Conservation (phyloP, 768 basidiomycete species). For the Phylloporus scabripes region DNA sequence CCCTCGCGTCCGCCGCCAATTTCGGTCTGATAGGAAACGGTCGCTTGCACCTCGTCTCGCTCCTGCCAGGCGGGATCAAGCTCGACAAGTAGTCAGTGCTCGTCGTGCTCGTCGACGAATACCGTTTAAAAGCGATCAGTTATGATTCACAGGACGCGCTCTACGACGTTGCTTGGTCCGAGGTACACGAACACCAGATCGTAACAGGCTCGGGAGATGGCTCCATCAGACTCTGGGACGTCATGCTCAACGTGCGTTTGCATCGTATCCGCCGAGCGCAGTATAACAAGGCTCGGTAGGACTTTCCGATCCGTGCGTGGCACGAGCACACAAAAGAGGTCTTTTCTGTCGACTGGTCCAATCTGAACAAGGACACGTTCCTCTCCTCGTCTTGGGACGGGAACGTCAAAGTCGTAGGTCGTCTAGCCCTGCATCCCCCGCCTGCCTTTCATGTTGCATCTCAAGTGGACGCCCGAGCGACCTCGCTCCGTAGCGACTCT, state of each 20-base stretch:
- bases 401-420: constrained; percentile 74
- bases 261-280: constrained; percentile 12
- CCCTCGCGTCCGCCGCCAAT: constrained; percentile 82
- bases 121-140: constrained; percentile 34
- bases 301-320: constrained; percentile 87
- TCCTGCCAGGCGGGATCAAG: constrained; percentile 42
- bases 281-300: constrained; percentile 44
- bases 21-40: constrained; percentile 96
- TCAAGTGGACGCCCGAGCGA: constrained; percentile 82
- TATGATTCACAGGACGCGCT: constrained; percentile 88
- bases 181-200: constrained; percentile 90
- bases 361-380: constrained; percentile 84
- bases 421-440: not conserved
- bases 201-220: constrained; percentile 89
- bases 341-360: constrained; percentile 94
- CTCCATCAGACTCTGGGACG: constrained; percentile 85
- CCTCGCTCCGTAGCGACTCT: constrained; percentile 76
- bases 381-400: constrained; percentile 92
- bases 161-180: constrained; percentile 93
- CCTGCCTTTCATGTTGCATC: not conserved
- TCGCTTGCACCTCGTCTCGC: constrained; percentile 64
- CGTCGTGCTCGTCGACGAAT: not conserved
- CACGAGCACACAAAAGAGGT: constrained; percentile 92
- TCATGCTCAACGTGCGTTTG: constrained; percentile 67
- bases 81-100: constrained; percentile 65